Conservation (phyloP, 73 alveolate genomes). For the Uronychia setigera region DNA sequence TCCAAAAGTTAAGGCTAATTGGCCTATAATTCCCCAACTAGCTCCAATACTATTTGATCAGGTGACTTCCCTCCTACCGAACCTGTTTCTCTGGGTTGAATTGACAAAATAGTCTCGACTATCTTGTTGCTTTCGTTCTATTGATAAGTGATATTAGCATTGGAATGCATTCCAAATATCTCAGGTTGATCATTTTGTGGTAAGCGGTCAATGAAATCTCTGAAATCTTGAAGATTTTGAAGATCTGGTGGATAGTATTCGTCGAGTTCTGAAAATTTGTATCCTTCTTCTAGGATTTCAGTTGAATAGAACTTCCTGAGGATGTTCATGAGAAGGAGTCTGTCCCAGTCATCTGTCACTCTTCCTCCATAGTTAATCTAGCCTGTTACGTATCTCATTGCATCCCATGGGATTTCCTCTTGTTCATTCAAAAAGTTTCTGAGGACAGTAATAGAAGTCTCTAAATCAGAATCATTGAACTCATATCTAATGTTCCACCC, state of each 20-base stretch:
- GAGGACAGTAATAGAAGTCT: slow-evolving; percentile 95
- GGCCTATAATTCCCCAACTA: slow-evolving; percentile 56
- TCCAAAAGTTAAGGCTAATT: slow-evolving; percentile 57
- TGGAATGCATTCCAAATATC: slow-evolving; percentile 92
- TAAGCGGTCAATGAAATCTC: slow-evolving; percentile 80
- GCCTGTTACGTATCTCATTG: slow-evolving; percentile 96
- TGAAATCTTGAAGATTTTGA: slow-evolving; percentile 71
- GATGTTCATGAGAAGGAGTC: slow-evolving; percentile 86
- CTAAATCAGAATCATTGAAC: slow-evolving; percentile 98
- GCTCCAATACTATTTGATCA: slow-evolving; percentile 51
- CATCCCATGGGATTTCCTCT: slow-evolving; percentile 99
- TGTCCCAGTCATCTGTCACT: slow-evolving; percentile 99
- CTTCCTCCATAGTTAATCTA: slow-evolving; percentile 99
- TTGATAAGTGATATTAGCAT: slow-evolving; percentile 91
- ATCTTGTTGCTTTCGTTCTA: slow-evolving; percentile 68
- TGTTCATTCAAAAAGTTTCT: slow-evolving; percentile 95
- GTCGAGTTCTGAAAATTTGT: slow-evolving; percentile 82
- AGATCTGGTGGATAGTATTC: slow-evolving; percentile 83
- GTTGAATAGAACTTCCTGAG: slow-evolving; percentile 86
- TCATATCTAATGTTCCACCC: slow-evolving; percentile 99
- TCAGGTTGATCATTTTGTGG: slow-evolving; percentile 91
- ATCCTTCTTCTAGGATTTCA: slow-evolving; percentile 74
- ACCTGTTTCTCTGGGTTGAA: slow-evolving; percentile 78
- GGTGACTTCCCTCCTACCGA: slow-evolving; percentile 31
- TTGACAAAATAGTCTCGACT: slow-evolving; percentile 72